Base-by-base conservation (phyloP, 306 rosid species). In the Canavalia gladiata region DNA sequence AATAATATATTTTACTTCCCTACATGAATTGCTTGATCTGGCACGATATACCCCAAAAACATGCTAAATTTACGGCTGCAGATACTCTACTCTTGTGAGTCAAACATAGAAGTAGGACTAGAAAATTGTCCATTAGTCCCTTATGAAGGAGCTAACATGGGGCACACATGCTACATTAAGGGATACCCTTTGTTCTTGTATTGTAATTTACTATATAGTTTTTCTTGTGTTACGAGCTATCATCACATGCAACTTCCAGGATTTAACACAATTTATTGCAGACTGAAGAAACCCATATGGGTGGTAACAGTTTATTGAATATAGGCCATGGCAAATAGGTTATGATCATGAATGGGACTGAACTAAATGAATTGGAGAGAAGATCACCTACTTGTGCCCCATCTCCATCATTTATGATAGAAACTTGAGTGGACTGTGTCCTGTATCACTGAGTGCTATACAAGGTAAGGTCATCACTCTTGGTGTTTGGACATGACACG, bases 161-260 rank as follows among this genome's bases (percentile, higher is more conserved):
- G 67, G 11, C 71, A 75, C 43, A 54, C 77, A 58, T 81, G 68
- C 50, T 57, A 12, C 79, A 59, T 82, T 68, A 76, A 81, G 79
- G 74, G 74, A 25, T 71, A 55, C 72, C 55, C 56, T 33, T 82
- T 30, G 57, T 56, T 57, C 42, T 68, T 42, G 10, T 46, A n/a
- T 65, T 72, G 55, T 12, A 75, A 69, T 80, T 56, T 74, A 37
- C 9, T 7, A n/a, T 7, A 18, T 49, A 62, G n/a, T 29, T 18
- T 74, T 77, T 78, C 57, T 86, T 28, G 89, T 54, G 4, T 6
- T 64, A 56, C 43, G 81, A 52, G 81, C 83, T 35, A 35, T 34
- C 39, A 37, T 51, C 85, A 86, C 89, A 83, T 83, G 83, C 81
- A 76, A 2, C 59, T 83, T 83, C 71, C 85, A 72, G 11, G 83